Evolutionary conservation across 2,329 filamentous ascomycete genomes (phyloP), one percentile per base, ranked within the genome.

Genomic region (Fusarium avenaceum): DNA sequence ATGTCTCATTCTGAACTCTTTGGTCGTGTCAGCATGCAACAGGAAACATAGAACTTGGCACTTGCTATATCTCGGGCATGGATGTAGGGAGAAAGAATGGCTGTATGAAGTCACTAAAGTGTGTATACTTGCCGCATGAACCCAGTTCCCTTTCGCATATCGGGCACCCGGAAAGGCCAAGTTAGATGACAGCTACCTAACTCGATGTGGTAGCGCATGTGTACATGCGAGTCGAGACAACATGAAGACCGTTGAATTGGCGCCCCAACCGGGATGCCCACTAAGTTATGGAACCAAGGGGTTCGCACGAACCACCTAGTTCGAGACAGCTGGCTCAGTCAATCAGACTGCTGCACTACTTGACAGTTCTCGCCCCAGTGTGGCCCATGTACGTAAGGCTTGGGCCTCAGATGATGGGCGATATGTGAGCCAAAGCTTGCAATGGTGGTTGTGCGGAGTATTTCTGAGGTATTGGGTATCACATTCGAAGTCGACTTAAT

Each of bases 291-390:
- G 58, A 69, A 66, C 63, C 67, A 62, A 64, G 58, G 70, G 45
- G 64, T 73, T 74, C 66, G 66, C 69, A 71, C 66, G 66, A 74
- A 73, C 70, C 64, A 63, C 66, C 55, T 65, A 68, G 72, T 71
- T 74, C 67, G 67, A 74, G 60, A 60, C 67, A 72, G 47, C 62
- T 71, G 55, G 61, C 62, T 59, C 67, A 62, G 69, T 71, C 67
- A 71, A 57, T 61, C 54, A 66, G 54, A 61, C 62, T 59, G 62
- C 60, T 50, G 46, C 64, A 43, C 39, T 52, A 20, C 35, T 64
- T 57, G 49, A 57, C 53, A 42, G 57, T 55, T 50, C 53, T 63
- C 44, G 50, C 56, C 33, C 69, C 43, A 63, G 63, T 63, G 56
- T 68, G 43, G 45, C 33, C 51, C 48, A 55, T 51, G 48, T 67